Evolutionary conservation across 2,329 filamentous ascomycete species (phyloP), one percentile per base, ranked within the genome.

Genomic region (Juglanconis juglandina): DNA sequence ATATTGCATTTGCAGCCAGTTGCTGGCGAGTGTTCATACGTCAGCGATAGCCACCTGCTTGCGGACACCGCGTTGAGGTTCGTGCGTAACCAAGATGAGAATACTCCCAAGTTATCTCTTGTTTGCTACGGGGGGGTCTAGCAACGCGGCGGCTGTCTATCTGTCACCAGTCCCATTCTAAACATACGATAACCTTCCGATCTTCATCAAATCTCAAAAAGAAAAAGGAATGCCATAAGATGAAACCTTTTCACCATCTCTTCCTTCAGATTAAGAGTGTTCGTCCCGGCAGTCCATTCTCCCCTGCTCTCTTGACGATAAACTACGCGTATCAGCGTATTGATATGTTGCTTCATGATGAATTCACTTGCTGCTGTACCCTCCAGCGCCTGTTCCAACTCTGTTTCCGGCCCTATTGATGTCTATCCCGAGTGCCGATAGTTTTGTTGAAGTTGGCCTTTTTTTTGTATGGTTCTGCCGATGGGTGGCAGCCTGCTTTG

Each of bases 71-170:
- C 24, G 24, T 24, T 24, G 24, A 24, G 24, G 24, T 24, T 24
- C 24, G 24, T 63, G 73, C 73, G 34, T 48, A 24, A 17, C 39
- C 39, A 33, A 54, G 41, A 24, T 42, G 39, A 7, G n/a, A 4
- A 42, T 11, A 14, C 39, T 42, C 39, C 39, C 39, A 42, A 14
- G n/a, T 4, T 42, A 39, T 39, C 35, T 13, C n/a, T 5, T 42
- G 39, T 42, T 14, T 42, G n/a, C 10, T 7, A 42, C 11, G 39
- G n/a, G 39, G 5, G 10, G 10, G 5, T 7, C n/a, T 10, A 14
- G 39, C 39, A 14, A 42, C 10, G 10, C 39, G 10, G n/a, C 4
- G 39, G 10, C 39, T 14, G 1, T 42, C 39, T 42, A 42, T 42
- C 10, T 42, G 39, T 42, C n/a, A 13, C n/a, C 10, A 11, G 4